A percentile compares a stretch with the other conserved stretches of the same genome.
Evolutionary conservation across 164 flowering plant genomes (phyloP).

Genomic region (Dillenia turbinata): DNA sequence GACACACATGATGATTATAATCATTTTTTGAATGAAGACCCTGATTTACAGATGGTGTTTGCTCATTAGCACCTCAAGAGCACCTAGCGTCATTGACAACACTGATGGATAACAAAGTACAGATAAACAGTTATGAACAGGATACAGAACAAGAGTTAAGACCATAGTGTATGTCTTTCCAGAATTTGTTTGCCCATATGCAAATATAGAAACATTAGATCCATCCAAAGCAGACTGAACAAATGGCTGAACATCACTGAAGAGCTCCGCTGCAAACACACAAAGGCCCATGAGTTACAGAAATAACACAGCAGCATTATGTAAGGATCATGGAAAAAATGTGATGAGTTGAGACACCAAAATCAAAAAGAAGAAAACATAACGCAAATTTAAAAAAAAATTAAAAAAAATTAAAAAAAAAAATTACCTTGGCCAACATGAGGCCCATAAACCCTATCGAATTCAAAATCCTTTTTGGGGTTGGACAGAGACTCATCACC

Average conservation of each 20-base stretch:
- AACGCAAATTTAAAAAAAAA: neutral
- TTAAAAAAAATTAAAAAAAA: conserved; percentile 5
- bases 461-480: conserved; percentile 90
- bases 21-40: too few species aligned
- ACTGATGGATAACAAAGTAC: too few species aligned
- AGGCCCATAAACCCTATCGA: conserved; percentile 97
- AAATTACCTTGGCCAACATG: conserved; percentile 94
- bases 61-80: too few species aligned
- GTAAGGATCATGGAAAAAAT: too few species aligned
- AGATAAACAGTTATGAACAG: neutral
- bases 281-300: neutral
- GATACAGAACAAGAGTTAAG: conserved; percentile 29
- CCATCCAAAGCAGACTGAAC: conserved; percentile 99
- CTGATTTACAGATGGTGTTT: too few species aligned
- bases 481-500: conserved; percentile 64
- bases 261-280: conserved; percentile 75
- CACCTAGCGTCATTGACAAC: too few species aligned
- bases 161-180: conserved; percentile 99
- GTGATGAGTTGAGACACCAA: neutral
- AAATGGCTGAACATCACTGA: conserved; percentile 87
- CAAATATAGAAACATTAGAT: conserved; percentile 82
- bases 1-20: too few species aligned
- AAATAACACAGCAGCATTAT: too few species aligned
- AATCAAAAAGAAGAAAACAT: neutral
- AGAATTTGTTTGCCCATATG: conserved; percentile 87